Evolutionary conservation across 176 grass and related monocot species (phyloP).

Genomic region (Zizania latifolia): DNA sequence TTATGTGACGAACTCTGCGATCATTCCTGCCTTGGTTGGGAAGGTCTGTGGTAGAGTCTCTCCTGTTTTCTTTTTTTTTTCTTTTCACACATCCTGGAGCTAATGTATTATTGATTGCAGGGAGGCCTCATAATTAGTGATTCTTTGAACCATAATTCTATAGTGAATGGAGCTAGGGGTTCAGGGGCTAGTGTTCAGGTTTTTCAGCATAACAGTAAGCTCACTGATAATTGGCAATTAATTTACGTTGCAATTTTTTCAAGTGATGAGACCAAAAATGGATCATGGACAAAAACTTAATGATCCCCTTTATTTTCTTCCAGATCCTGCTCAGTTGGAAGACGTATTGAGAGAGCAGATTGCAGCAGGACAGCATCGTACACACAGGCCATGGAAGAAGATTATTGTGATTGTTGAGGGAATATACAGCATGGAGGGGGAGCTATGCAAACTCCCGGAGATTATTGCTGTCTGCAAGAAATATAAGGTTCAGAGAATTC

Average conservation of each 20-base stretch:
- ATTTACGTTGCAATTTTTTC: neutral
- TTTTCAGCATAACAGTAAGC: slow-evolving; percentile 98
- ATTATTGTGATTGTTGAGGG: slow-evolving; percentile 94
- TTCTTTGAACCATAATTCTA: slow-evolving; percentile 94
- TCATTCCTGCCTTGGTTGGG: slow-evolving; percentile 71
- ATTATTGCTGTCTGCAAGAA: slow-evolving; percentile 91
- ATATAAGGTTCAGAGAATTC: slow-evolving; percentile 69
- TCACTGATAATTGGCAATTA: neutral
- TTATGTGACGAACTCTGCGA: slow-evolving; percentile 87
- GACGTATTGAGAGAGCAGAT: slow-evolving; percentile 89
- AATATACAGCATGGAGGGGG: slow-evolving; percentile 98
- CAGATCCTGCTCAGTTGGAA: slow-evolving; percentile 85
- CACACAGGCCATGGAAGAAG: slow-evolving; percentile 93
- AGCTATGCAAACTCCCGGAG: slow-evolving; percentile 83
- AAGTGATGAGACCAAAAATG: neutral
- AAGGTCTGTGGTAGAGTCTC: slow-evolving; percentile 45
- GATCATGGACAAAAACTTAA: neutral
- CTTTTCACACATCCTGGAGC: neutral
- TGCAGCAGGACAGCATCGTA: slow-evolving; percentile 67
- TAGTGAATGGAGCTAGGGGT: slow-evolving; percentile 87
- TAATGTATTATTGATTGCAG: slow-evolving; percentile 45
- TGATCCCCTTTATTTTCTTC: slow-evolving; percentile 18
- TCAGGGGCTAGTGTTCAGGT: slow-evolving; percentile 77
- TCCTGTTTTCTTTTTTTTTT: neutral
- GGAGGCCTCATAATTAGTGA: slow-evolving; percentile 87